Conservation (phyloP, 2,329 filamentous ascomycete species). For the Alternaria gansuensis region DNA sequence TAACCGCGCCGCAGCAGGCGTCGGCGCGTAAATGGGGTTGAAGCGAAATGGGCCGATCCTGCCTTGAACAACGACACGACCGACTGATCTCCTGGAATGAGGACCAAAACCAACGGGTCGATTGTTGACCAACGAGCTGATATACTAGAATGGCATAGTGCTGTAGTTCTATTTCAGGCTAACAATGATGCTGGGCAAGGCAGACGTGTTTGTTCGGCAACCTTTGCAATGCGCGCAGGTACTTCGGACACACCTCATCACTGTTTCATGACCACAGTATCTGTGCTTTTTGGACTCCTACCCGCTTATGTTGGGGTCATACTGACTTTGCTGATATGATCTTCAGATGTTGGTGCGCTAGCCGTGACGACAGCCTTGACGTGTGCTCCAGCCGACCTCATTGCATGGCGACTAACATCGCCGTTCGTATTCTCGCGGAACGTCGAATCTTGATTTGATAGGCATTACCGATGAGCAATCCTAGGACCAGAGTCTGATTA, state of each 20-base stretch:
- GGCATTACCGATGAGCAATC: not conserved
- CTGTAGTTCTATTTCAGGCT: slow-evolving; percentile 9
- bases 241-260: not conserved
- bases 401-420: not conserved
- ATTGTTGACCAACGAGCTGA: slow-evolving; percentile 6
- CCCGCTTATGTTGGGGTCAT: not conserved
- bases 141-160: slow-evolving; percentile 11
- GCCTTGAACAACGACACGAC: slow-evolving; percentile 16
- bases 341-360: slow-evolving; percentile 7
- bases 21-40: slow-evolving; percentile 16
- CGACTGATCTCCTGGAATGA: slow-evolving; percentile 13
- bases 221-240: not conserved
- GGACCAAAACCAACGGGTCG: slow-evolving; percentile 19
- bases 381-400: slow-evolving; percentile 1
- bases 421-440: not conserved
- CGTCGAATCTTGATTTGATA: not conserved
- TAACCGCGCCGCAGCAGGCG: slow-evolving; percentile 16
- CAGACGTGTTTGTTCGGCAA: slow-evolving; percentile 6
- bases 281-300: slow-evolving; percentile 8
- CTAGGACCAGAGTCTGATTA: slow-evolving; percentile 1
- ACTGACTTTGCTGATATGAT: slow-evolving; percentile 4
- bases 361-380: slow-evolving; percentile 4
- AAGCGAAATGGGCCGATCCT: slow-evolving; percentile 16
- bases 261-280: slow-evolving; percentile 1
- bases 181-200: slow-evolving; percentile 10